phyloP scores from a whole-genome alignment of 257 asterid species.

The Cynanchum wilfordii region DNA sequence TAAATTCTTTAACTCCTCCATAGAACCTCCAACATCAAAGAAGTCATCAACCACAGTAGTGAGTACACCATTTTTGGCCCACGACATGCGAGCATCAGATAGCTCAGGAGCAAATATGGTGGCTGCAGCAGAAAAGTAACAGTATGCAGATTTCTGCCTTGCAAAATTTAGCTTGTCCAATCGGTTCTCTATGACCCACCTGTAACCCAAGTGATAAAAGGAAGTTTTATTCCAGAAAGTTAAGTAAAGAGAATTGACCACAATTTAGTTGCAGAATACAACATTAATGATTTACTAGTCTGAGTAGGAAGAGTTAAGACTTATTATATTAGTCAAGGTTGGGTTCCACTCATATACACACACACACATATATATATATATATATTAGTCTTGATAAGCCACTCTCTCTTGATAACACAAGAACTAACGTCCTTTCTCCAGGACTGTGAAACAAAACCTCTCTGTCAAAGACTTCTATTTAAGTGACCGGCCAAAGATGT shows the following conservation, averaged over 20 bases:
- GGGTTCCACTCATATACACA: background rate
- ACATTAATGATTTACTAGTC: background rate
- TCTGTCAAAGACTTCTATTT: too few species aligned
- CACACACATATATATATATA: too few species aligned
- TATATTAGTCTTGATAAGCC: background rate
- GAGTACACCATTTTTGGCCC: conserved; percentile 86
- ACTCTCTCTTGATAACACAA: background rate
- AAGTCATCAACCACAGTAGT: conserved; percentile 93
- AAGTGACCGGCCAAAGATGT: background rate
- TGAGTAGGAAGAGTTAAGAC: background rate
- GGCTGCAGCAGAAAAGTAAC: conserved; percentile 88
- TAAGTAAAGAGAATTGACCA: background rate
- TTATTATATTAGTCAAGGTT: background rate
- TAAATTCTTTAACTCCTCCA: conserved; percentile 61
- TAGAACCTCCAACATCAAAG: conserved; percentile 79
- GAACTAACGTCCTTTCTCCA: background rate
- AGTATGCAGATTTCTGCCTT: conserved; percentile 71
- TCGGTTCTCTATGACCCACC: conserved; percentile 75
- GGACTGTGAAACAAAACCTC: background rate
- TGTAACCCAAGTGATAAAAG: conserved; percentile 19
- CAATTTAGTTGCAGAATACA: background rate
- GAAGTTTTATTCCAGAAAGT: background rate
- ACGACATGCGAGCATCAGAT: conserved; percentile 78
- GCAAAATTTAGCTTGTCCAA: conserved; percentile 83
- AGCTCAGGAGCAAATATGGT: conserved; percentile 60